Percentiles rank a stretch among this genome's conserved stretches.
Conservation (phyloP, 1,284 basidiomycete species). For the Chondrostereum purpureum region DNA sequence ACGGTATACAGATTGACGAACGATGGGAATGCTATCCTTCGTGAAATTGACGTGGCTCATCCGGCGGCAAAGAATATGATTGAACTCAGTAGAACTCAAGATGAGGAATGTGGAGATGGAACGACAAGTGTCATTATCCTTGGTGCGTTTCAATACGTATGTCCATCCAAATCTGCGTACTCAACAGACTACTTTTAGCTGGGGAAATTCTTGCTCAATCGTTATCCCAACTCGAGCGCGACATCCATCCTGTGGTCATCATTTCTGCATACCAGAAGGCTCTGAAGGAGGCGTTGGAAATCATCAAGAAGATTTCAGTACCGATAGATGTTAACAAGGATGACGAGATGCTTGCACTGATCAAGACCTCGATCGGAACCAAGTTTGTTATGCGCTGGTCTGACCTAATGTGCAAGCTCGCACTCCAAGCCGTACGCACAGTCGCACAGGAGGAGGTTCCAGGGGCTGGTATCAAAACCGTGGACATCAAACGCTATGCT, state of each 20-base stretch:
- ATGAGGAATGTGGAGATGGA: constrained; percentile 98
- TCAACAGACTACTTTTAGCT: constrained; percentile 39
- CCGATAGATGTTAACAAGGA: constrained; percentile 89
- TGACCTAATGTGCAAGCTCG: constrained; percentile 95
- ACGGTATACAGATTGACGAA: constrained; percentile 74
- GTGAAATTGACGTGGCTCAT: constrained; percentile 97
- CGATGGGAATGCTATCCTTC: constrained; percentile 95
- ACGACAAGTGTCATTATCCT: constrained; percentile 98
- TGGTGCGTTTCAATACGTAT: constrained; percentile 42
- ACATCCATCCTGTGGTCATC: constrained; percentile 98
- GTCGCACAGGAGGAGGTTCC: constrained; percentile 67
- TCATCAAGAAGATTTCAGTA: constrained; percentile 82
- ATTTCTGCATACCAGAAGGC: constrained; percentile 98
- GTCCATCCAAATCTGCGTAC: constrained; percentile 2
- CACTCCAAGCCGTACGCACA: constrained; percentile 86
- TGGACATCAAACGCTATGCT: constrained; percentile 98
- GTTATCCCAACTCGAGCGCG: constrained; percentile 85
- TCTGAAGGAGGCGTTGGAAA: constrained; percentile 84
- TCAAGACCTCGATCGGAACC: constrained; percentile 99
- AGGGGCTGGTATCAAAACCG: constrained; percentile 73
- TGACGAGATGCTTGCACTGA: constrained; percentile 90
- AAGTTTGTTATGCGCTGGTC: constrained; percentile 97
- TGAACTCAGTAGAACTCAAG: constrained; percentile 93
- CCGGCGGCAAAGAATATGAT: constrained; percentile 99
- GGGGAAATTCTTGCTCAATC: constrained; percentile 99